Evolutionary conservation across 2,329 filamentous ascomycete genomes (phyloP).

Genomic region (Diplodia intermedia): DNA sequence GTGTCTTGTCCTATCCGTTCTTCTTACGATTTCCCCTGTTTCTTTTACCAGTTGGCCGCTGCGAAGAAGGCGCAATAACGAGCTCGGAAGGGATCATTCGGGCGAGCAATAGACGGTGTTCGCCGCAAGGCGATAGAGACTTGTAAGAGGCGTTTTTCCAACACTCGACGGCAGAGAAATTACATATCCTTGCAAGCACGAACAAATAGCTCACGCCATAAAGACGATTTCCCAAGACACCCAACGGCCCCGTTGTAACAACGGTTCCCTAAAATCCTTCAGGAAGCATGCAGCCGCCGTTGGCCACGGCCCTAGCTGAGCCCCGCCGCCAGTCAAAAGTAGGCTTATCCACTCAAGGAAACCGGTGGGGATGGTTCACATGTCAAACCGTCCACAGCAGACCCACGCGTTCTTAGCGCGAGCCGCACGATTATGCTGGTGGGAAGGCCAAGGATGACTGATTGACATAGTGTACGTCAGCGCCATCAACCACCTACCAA

Average conservation of each 20-base stretch:
- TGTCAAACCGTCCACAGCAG: neutral
- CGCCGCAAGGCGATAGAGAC: conserved; percentile 11
- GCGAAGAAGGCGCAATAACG: neutral
- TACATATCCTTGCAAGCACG: neutral
- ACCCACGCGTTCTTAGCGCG: neutral
- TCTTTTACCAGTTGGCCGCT: neutral
- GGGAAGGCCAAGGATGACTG: neutral
- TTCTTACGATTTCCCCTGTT: neutral
- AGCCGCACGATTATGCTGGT: neutral
- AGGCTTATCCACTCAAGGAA: neutral
- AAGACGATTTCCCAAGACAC: neutral
- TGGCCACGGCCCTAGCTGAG: neutral
- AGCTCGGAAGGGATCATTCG: neutral
- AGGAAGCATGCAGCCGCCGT: neutral
- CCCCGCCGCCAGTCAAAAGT: neutral
- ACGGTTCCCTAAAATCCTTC: neutral
- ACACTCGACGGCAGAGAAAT: neutral
- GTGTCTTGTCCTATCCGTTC: neutral
- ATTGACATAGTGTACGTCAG: neutral
- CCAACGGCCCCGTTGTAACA: neutral
- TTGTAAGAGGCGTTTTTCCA: neutral
- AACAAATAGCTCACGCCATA: neutral
- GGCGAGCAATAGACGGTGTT: conserved; percentile 8
- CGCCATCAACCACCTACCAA: neutral
- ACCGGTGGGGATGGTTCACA: neutral